Base-by-base conservation (phyloP, 2,329 filamentous ascomycete species). In the Curvularia verruculosa region DNA sequence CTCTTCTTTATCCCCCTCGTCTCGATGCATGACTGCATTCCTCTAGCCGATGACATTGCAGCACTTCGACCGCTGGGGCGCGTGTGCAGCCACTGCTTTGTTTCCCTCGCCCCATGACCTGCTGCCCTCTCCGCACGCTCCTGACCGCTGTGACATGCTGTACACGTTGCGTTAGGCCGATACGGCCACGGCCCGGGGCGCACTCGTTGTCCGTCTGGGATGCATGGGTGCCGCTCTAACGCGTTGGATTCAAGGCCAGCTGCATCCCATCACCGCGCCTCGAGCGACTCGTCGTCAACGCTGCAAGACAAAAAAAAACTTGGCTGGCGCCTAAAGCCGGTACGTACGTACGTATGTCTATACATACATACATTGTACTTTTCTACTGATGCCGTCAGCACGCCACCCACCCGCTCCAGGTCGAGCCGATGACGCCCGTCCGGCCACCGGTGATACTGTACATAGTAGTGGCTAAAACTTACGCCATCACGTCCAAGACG, bases 121-220 rank as follows among this genome's bases (percentile, higher is more conserved):
- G 57, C 59, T 68, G 57, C 58, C 58, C 68, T 64, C 65, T 52
- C 56, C 67, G 64, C 56, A 61, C 34, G 44, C 26, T 60, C 61
- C 63, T 63, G 54, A 47, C 65, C 61, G 64, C 62, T 60, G 68
- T 72, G 68, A 71, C 68, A 64, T 58, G 44, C 57, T 58, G 54
- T 53, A 58, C 64, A 68, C 59, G 59, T 67, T 67, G 71, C 71
- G 65, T 62, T 62, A 62, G 59, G 53, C 52, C 50, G 52, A 72
- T 69, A 74, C 72, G 71, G 73, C 66, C 71, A 71, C 72, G 67
- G 64, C 67, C 70, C 67, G 64, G 68, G 71, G 65, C 68, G 64
- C 54, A 56, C 54, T 61, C 63, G 60, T 62, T 63, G 57, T 56
- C 51, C 56, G 60, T 59, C 66, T 67, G 65, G 55, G 55, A 54